Base-by-base conservation (phyloP, 192 early-diverging fungal genomes). In the Backusella macrospora region DNA sequence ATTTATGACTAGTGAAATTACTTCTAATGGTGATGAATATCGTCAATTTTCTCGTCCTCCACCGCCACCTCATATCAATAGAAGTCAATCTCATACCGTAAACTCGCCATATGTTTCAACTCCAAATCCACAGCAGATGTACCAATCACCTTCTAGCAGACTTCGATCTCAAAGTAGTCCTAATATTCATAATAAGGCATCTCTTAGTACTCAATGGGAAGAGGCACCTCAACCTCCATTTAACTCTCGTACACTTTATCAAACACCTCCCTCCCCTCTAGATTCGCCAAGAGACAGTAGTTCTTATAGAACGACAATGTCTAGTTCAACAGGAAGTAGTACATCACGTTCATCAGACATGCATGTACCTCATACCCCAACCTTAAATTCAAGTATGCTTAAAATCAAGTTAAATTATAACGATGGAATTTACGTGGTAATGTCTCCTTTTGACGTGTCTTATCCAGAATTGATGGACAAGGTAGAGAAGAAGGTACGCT, bases 351-450 rank as follows among this genome's bases (percentile, higher is more conserved):
- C 42, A 48, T 63, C 55, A 40, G 44, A 43, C 26, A 37, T 21
- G 37, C 49, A 15, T 47, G 39, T 15, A 23, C 48, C 59, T 63
- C 52, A 44, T 34, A 72, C 45, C 70, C 26, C 34, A 38, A 21
- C 23, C 21, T 4, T 62, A 40, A 3, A 23, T 5, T 8, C 68
- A 44, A 68, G 62, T 12, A 23, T 39, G 12, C 80, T 94, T 66
- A 96, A 96, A 78, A 87, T 98, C 77, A 96, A 95, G 70, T 90
- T 95, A 63, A 94, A 95, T 71, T 98, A 92, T 81, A 89, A 91
- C 23, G 86, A 92, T 72, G 95, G 96, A 76, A 90, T 95, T 13
- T 96, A 96, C 80, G 87, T 94, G 45, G 90, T 99, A 34, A 91
- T 96, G 16, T 92, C 95, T n/a, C 90, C 94, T 40, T 86, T 81